Conservation (phyloP, 164 flowering plant species). For the Berberis vulgaris region DNA sequence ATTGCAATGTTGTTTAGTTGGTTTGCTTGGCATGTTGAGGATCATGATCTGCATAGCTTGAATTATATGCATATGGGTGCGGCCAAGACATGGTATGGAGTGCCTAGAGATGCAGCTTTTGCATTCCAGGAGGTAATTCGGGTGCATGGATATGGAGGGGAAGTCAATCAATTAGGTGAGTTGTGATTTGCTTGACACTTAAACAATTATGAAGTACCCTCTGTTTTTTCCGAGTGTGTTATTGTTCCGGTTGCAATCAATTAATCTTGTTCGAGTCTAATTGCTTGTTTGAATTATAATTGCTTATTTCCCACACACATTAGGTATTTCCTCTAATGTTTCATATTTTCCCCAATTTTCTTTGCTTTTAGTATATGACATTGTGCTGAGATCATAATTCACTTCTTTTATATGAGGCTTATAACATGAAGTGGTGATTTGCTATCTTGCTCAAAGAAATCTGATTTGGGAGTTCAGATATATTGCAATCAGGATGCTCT, state of each 20-base stretch:
- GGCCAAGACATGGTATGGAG: conserved; percentile 98
- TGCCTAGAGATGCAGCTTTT: conserved; percentile 79
- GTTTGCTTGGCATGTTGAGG: conserved; percentile 99
- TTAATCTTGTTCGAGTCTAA: not conserved
- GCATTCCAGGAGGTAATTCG: conserved; percentile 92
- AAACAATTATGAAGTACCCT: not conserved
- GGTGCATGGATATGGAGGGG: conserved; percentile 87
- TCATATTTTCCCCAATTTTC: too few species aligned
- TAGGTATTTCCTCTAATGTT: too few species aligned
- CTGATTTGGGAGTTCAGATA: too few species aligned
- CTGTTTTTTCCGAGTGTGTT: not conserved
- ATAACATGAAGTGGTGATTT: too few species aligned
- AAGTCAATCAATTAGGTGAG: conserved; percentile 94
- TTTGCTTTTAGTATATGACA: too few species aligned
- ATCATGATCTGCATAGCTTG: conserved; percentile 97
- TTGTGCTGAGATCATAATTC: too few species aligned
- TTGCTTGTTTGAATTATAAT: too few species aligned
- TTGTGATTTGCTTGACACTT: not conserved
- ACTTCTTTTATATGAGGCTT: too few species aligned
- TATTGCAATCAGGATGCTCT: too few species aligned
- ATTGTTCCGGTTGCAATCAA: not conserved
- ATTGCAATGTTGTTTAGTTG: conserved; percentile 97
- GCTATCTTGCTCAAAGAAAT: too few species aligned
- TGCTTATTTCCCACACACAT: too few species aligned
- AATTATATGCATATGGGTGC: conserved; percentile 95